These are phyloP conservation scores for Psidium guajava DNA, from an alignment of 345 rosid species.

Conservation along the genomic window DNA sequence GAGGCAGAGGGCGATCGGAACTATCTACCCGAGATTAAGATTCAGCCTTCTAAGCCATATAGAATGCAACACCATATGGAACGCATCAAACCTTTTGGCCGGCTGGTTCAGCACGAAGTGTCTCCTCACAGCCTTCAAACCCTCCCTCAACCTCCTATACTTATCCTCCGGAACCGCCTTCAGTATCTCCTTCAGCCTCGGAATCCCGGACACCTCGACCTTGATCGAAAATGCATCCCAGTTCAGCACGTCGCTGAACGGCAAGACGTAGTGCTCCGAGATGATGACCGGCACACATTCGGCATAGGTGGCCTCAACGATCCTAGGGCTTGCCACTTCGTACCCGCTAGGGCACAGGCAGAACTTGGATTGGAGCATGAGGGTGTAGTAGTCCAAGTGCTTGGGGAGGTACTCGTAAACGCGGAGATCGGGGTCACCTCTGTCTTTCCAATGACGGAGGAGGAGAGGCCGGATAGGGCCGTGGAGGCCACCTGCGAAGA, in stretches of 20 bases:
- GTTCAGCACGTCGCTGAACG: slow-evolving; percentile 70
- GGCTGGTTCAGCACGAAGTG: slow-evolving; percentile 78
- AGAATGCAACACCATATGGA: slow-evolving; percentile 81
- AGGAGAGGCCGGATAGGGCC: slow-evolving; percentile 63
- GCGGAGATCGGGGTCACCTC: slow-evolving; percentile 44
- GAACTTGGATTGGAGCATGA: slow-evolving; percentile 65
- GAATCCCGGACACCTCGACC: slow-evolving; percentile 53
- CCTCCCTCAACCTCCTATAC: slow-evolving; percentile 39
- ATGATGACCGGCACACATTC: slow-evolving; percentile 86
- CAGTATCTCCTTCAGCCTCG: slow-evolving; percentile 64
- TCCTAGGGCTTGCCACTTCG: slow-evolving; percentile 91
- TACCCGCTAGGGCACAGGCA: slow-evolving; percentile 92
- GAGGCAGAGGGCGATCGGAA: neutral
- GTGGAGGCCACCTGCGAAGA: slow-evolving; percentile 86
- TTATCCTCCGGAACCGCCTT: slow-evolving; percentile 41
- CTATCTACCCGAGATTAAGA: slow-evolving; percentile 20
- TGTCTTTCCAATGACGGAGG: slow-evolving; percentile 58
- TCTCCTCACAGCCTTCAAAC: slow-evolving; percentile 37
- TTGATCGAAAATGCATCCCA: slow-evolving; percentile 75
- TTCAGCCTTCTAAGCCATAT: slow-evolving; percentile 86
- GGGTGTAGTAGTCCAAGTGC: slow-evolving; percentile 42
- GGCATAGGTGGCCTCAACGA: slow-evolving; percentile 71
- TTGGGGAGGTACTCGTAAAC: slow-evolving; percentile 67
- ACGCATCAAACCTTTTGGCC: slow-evolving; percentile 58
- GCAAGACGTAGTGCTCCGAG: slow-evolving; percentile 57